phyloP scores from a whole-genome alignment of 2,329 filamentous ascomycete species.

The Dactylellina parvicollis region DNA sequence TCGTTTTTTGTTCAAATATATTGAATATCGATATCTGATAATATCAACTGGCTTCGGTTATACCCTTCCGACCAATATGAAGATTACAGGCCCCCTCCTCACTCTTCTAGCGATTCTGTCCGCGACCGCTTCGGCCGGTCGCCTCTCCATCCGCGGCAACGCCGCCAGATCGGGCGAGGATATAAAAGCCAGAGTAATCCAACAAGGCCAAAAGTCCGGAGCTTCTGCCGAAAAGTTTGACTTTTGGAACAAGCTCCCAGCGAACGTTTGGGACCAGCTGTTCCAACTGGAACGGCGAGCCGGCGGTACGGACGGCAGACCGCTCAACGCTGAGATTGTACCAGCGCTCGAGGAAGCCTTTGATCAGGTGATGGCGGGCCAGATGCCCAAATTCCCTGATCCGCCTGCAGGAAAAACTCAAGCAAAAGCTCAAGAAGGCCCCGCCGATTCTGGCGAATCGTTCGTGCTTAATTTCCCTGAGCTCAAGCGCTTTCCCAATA shows the following conservation, averaged over 20 bases:
- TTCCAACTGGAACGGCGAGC: slow-evolving; percentile 12
- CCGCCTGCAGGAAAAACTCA: background rate
- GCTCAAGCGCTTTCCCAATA: no score
- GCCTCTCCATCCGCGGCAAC: background rate
- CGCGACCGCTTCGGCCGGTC: background rate
- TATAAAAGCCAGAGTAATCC: slow-evolving; percentile 16
- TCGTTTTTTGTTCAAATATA: background rate
- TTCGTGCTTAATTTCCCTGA: no score
- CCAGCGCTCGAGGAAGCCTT: slow-evolving; percentile 3
- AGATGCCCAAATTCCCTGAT: slow-evolving; percentile 14
- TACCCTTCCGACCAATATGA: slow-evolving; percentile 23
- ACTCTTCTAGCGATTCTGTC: slow-evolving; percentile 19
- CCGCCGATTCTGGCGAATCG: background rate
- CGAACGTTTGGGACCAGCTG: slow-evolving; percentile 12
- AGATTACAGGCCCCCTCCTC: background rate
- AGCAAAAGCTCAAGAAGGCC: background rate
- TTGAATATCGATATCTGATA: background rate
- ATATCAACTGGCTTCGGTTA: no score
- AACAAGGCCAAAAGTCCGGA: background rate
- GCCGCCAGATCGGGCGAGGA: slow-evolving; percentile 12
- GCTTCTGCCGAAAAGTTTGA: slow-evolving; percentile 2
- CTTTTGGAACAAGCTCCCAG: slow-evolving; percentile 21
- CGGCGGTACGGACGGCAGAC: slow-evolving; percentile 10
- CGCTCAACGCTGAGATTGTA: slow-evolving; percentile 9
- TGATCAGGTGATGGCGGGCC: background rate